These are phyloP conservation scores for Cyclotella choctawhatcheeana DNA, from an alignment of 108 stramenopile genomes.

Conservation along the genomic window DNA sequence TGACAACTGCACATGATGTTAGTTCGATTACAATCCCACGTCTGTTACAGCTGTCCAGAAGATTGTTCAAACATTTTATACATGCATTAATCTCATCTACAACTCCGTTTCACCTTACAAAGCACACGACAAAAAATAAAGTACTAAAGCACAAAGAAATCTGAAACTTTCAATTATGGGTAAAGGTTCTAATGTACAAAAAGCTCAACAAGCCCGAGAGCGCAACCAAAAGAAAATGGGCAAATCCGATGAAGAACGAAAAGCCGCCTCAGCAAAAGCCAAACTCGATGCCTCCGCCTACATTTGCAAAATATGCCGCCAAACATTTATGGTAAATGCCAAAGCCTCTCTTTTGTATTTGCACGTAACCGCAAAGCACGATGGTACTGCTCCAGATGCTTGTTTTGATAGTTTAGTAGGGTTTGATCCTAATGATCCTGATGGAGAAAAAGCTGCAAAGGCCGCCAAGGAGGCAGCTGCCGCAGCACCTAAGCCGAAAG, in stretches of 20 bases:
- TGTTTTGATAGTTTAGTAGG: slow-evolving; percentile 77
- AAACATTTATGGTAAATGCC: slow-evolving; percentile 93
- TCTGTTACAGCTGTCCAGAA: too few species aligned
- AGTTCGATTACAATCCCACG: too few species aligned
- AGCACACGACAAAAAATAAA: too few species aligned
- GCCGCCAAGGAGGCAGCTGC: slow-evolving; percentile 21
- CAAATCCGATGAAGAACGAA: slow-evolving; percentile 87
- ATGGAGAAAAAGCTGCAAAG: slow-evolving; percentile 42
- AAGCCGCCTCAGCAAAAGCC: slow-evolving; percentile 79
- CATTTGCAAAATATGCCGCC: slow-evolving; percentile 81
- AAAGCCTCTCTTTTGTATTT: slow-evolving; percentile 67
- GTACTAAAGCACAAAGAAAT: too few species aligned
- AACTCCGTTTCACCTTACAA: too few species aligned
- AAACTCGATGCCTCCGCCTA: slow-evolving; percentile 74
- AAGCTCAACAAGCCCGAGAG: slow-evolving; percentile 82
- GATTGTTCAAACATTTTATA: too few species aligned
- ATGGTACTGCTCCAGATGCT: slow-evolving; percentile 51
- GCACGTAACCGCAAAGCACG: slow-evolving; percentile 83
- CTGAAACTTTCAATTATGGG: slow-evolving; percentile 57
- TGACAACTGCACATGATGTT: too few species aligned
- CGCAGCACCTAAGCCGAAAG: slow-evolving; percentile 54
- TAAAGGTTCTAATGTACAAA: slow-evolving; percentile 92
- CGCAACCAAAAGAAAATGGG: slow-evolving; percentile 87
- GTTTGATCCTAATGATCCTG: slow-evolving; percentile 83
- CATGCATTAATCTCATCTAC: too few species aligned